Evolutionary conservation across 2,329 filamentous ascomycete genomes (phyloP).

Genomic region (Escovopsis sp.): DNA sequence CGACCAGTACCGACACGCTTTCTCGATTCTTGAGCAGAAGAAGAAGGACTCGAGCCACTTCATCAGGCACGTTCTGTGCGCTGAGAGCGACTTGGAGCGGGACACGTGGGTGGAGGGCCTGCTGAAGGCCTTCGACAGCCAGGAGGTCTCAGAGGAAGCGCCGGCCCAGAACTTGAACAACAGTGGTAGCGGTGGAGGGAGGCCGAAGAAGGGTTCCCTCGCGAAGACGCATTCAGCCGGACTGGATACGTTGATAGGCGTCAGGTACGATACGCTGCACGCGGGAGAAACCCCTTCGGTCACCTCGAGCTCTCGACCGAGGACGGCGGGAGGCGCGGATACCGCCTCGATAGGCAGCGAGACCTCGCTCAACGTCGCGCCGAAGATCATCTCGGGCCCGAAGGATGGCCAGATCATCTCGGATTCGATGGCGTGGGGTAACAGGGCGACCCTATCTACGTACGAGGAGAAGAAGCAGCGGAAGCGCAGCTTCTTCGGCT

Average conservation of each 20-base stretch:
- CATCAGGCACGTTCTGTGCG: constrained; percentile 87
- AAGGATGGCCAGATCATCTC: constrained; percentile 75
- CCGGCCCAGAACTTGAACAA: constrained; percentile 13
- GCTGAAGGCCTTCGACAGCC: constrained; percentile 73
- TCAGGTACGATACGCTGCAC: constrained; percentile 42
- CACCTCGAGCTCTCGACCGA: constrained; percentile 19
- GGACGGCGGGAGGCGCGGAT: constrained; percentile 18
- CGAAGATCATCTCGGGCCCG: constrained; percentile 61
- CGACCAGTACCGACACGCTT: constrained; percentile 92
- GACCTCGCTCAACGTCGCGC: constrained; percentile 26
- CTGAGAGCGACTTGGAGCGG: constrained; percentile 83
- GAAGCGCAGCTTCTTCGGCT: constrained; percentile 66
- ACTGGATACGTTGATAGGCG: constrained; percentile 36
- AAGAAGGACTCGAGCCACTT: constrained; percentile 81
- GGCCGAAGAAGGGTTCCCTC: constrained; percentile 17
- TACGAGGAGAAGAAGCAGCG: constrained; percentile 63
- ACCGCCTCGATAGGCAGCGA: constrained; percentile 17
- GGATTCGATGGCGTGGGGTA: constrained; percentile 74
- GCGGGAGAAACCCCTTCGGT: constrained; percentile 35
- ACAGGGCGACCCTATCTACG: constrained; percentile 43
- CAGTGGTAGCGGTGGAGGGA: constrained; percentile 7
- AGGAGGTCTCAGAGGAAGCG: constrained; percentile 43
- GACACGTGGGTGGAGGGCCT: constrained; percentile 89
- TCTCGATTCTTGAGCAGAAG: constrained; percentile 88
- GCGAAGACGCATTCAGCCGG: constrained; percentile 20